These are phyloP conservation scores for Nevesoporus exiguus DNA, from an alignment of 768 basidiomycete species.

Conservation along the genomic window DNA sequence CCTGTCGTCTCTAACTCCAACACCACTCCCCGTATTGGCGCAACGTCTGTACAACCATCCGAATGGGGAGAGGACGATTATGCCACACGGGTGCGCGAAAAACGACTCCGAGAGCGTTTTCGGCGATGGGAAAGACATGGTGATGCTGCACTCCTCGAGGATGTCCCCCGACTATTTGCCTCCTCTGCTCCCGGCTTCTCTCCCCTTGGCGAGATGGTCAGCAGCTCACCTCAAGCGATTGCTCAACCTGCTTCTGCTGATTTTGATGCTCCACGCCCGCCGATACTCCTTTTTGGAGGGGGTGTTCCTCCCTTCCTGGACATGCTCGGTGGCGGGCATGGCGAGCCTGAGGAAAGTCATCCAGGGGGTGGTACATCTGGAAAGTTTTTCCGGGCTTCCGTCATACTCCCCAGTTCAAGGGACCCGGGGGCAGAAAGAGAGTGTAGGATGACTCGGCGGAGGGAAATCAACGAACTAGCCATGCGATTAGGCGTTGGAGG, in stretches of 20 bases:
- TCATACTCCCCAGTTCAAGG: slow-evolving; percentile 63
- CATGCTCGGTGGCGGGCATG: slow-evolving; percentile 20
- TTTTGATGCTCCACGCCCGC: slow-evolving; percentile 21
- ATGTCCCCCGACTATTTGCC: slow-evolving; percentile 54
- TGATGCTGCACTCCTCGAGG: slow-evolving; percentile 54
- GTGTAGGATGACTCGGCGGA: slow-evolving; percentile 57
- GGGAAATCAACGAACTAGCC: slow-evolving; percentile 75
- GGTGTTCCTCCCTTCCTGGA: slow-evolving; percentile 22
- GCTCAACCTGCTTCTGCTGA: slow-evolving; percentile 27
- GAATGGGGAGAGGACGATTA: slow-evolving; percentile 68
- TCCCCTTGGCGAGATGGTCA: background rate
- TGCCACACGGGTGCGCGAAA: slow-evolving; percentile 67
- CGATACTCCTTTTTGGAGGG: slow-evolving; percentile 26
- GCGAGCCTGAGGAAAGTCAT: slow-evolving; percentile 16
- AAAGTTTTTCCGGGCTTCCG: slow-evolving; percentile 63
- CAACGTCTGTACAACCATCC: slow-evolving; percentile 11
- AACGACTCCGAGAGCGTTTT: slow-evolving; percentile 65
- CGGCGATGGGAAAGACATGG: slow-evolving; percentile 67
- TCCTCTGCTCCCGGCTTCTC: slow-evolving; percentile 19
- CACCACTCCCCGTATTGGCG: slow-evolving; percentile 26
- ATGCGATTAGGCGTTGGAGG: slow-evolving; percentile 82
- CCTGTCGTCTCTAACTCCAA: slow-evolving; percentile 33
- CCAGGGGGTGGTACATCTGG: slow-evolving; percentile 16
- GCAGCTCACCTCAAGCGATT: slow-evolving; percentile 16
- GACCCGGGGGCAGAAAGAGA: slow-evolving; percentile 51